Base-by-base conservation (phyloP, 306 rosid genomes). In the Dalbergia cochinchinensis region DNA sequence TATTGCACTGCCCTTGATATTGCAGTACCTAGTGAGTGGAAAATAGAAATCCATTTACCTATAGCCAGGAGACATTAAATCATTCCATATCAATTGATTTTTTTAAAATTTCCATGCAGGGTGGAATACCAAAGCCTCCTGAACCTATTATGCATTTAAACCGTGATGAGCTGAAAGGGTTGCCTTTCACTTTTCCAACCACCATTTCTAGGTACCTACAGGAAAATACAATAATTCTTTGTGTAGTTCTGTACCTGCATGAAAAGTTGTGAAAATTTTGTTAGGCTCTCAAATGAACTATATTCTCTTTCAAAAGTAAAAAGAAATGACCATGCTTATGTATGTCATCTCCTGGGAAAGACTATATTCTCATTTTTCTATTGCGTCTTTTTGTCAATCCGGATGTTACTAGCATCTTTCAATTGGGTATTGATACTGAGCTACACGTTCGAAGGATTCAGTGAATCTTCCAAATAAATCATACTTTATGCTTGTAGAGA, bases 121-220 rank as follows among this genome's bases (percentile, higher is more conserved):
- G 97, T 15, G 99, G 99, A 83, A 91, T 94, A 74, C 94, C 95
- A 70, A 92, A 87, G 85, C 97, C 94, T 84, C 84, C 89, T 14
- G 85, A 92, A 81, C 94, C 95, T 44, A 61, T 89, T 65, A 85
- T 94, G 88, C 81, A 91, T 66, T 84, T 85, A 78, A 92, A 84
- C 82, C 97, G 97, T 33, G 97, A 94, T 39, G 97, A 90, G 51
- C 94, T 94, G 74, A 87, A 85, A 74, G 99, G 97, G 68, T 84
- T 94, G 81, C 97, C 99, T 48, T 91, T 94, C 87, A 91, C 91
- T 59, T 94, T 90, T 59, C 97, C 97, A 15, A 82, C 87, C 73
- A 80, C 85, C 55, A 83, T 82, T 74, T 77, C 72, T 83, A 90
- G 97, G 99, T 94, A 87, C 42, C 20, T 54, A 54, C 26, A 4